Base-by-base conservation (phyloP, 2,329 filamentous ascomycete species). In the Colletotrichum liriopes region DNA sequence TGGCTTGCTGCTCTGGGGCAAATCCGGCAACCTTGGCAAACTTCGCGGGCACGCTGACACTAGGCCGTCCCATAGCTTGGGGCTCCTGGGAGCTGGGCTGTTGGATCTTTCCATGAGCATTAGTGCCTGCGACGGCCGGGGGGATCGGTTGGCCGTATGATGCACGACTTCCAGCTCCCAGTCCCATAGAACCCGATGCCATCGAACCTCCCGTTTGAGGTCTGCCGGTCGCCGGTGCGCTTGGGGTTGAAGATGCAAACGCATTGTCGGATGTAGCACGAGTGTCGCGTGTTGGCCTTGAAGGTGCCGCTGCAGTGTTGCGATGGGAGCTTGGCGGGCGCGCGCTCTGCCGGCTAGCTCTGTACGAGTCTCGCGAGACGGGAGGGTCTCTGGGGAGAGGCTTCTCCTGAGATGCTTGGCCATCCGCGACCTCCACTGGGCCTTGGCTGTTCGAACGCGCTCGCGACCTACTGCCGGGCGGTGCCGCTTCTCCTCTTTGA, bases 91-190 rank as follows among this genome's bases (percentile, higher is more conserved):
- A 94, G 75, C 90, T 90, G 78, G 93, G 93, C 80, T 98, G 96
- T 75, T 96, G 93, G 77, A 98, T 94, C 74, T 93, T 93, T 74
- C 95, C 96, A 81, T 98, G 93, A 5, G 90, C 95, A 81, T 96
- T 98, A 64, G 95, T 96, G 76, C 93, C 92, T 60, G 95, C 95
- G 72, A 98, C 92, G 59, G 94, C 91, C 39, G 96, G 95, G 67
- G 94, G 94, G 56, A 92, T 92, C 60, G 96, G 96, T 82, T 97
- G 94, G 75, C 94, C 94, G 81, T 98, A 98, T 70, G 93, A 93
- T 80, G 93, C 88, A 75, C 93, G 90, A 75, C 79, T 84, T 79
- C 79, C 80, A 47, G 77, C 79, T 61, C 77, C 80, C 45, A 86
- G 77, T 61, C 92, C 94, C 75, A 93, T 93, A 61, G 96, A 88